A percentile compares a stretch with the other conserved stretches of the same genome.
These are phyloP conservation scores for Colletotrichum australisinense DNA, from an alignment of 2,329 filamentous ascomycete species.

Conservation along the genomic window DNA sequence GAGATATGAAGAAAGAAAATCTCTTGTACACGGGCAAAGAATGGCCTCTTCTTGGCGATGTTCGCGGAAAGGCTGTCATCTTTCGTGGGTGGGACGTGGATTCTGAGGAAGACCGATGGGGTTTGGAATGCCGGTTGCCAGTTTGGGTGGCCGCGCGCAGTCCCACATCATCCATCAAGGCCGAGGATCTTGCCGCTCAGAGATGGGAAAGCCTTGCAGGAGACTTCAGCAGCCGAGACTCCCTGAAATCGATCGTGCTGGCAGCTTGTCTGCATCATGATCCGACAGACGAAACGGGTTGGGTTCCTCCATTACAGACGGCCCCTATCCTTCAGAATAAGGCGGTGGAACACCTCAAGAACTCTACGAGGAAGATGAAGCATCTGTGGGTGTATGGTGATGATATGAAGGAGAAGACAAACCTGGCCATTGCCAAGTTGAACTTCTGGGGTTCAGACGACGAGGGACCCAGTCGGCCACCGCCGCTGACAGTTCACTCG, in stretches of 20 bases:
- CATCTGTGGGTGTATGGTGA: slow-evolving; percentile 9
- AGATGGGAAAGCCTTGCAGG: background rate
- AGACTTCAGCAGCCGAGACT: background rate
- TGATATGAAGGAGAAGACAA: slow-evolving; percentile 12
- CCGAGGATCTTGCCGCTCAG: background rate
- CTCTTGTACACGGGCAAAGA: background rate
- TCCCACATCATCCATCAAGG: background rate
- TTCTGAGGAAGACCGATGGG: background rate
- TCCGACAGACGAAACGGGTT: background rate
- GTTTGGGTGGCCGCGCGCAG: background rate
- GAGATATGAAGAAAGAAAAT: background rate
- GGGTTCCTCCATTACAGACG: slow-evolving; percentile 1
- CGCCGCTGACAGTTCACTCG: background rate
- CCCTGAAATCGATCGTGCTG: background rate
- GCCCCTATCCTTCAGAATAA: background rate
- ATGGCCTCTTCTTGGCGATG: background rate
- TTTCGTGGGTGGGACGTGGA: background rate
- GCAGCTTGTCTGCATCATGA: slow-evolving; percentile 1
- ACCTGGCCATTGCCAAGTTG: slow-evolving; percentile 16
- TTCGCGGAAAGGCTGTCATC: slow-evolving; percentile 12
- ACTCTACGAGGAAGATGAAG: background rate
- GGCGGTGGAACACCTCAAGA: background rate
- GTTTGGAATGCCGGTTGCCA: background rate
- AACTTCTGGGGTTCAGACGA: slow-evolving; percentile 7
- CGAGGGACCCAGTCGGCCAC: background rate